These are phyloP conservation scores for Chalaropsis ovoidea DNA, from an alignment of 2,329 filamentous ascomycete genomes.

Conservation along the genomic window DNA sequence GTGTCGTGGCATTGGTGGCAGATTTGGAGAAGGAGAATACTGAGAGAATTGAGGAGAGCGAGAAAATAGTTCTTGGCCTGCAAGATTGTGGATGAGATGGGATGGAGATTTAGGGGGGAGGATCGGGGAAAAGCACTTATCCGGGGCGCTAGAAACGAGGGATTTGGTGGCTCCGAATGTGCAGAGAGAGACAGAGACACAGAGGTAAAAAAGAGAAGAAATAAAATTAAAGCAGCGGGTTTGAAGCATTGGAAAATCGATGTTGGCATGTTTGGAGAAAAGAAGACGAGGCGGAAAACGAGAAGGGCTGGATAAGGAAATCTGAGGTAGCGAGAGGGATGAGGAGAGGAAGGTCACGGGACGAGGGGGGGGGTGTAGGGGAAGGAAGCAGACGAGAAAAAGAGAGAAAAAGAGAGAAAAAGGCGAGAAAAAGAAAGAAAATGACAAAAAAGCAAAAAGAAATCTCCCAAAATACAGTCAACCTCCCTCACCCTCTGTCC, in stretches of 20 bases:
- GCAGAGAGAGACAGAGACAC: not conserved
- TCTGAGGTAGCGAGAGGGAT: not conserved
- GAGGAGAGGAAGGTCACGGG: not conserved
- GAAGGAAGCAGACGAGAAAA: not conserved
- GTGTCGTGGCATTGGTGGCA: not conserved
- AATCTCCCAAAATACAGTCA: too few species aligned
- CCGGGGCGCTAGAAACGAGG: not conserved
- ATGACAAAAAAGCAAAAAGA: not conserved
- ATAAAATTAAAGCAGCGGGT: not conserved
- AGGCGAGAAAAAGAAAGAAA: not conserved
- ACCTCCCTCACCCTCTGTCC: not conserved
- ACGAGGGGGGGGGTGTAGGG: not conserved
- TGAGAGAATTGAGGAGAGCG: not conserved
- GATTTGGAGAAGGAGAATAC: constrained; percentile 11
- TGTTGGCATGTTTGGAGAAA: not conserved
- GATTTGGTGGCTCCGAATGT: not conserved
- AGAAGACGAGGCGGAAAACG: not conserved
- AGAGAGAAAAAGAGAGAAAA: not conserved
- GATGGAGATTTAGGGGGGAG: not conserved
- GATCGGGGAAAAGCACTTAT: not conserved
- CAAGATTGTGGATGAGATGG: not conserved
- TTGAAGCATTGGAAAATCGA: not conserved
- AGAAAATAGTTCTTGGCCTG: not conserved
- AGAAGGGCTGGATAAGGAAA: not conserved
- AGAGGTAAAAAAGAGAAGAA: not conserved